phyloP scores from a whole-genome alignment of 257 asterid species.

The Solanum gandarillasii region DNA sequence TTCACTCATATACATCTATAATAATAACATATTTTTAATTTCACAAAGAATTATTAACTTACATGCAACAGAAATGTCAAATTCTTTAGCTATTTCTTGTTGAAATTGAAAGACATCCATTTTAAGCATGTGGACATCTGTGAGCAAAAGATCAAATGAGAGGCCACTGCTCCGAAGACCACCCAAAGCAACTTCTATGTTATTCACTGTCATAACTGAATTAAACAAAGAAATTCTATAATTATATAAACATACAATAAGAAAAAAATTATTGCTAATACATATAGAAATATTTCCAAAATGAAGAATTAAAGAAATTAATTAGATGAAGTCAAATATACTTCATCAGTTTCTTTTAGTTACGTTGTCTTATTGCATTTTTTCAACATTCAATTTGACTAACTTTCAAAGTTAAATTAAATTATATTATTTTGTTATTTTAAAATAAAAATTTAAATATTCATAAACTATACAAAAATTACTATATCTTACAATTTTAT shows the following conservation, averaged over 20 bases:
- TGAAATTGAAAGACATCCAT: constrained; percentile 46
- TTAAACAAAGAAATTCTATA: neutral
- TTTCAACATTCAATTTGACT: no score
- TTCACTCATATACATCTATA: no score
- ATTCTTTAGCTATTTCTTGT: constrained; percentile 29
- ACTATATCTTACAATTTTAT: no score
- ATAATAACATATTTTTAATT: neutral
- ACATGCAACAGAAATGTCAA: constrained; percentile 46
- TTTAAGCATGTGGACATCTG: constrained; percentile 50
- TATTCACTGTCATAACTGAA: neutral
- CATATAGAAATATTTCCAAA: neutral
- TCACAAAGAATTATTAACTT: constrained; percentile 4
- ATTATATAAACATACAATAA: neutral
- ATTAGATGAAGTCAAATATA: neutral
- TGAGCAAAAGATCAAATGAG: neutral
- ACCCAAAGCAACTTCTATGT: neutral
- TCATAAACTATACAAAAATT: neutral
- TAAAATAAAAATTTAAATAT: no score
- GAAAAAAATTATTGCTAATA: neutral
- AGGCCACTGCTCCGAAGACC: neutral
- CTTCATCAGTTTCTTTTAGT: neutral
- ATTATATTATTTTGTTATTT: no score
- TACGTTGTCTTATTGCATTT: neutral
- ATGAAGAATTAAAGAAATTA: neutral
- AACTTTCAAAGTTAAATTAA: no score